Percentiles rank a stretch among this genome's conserved stretches.
These are phyloP conservation scores for Aspergillus sp. DNA, from an alignment of 2,329 filamentous ascomycete genomes.

Conservation along the genomic window DNA sequence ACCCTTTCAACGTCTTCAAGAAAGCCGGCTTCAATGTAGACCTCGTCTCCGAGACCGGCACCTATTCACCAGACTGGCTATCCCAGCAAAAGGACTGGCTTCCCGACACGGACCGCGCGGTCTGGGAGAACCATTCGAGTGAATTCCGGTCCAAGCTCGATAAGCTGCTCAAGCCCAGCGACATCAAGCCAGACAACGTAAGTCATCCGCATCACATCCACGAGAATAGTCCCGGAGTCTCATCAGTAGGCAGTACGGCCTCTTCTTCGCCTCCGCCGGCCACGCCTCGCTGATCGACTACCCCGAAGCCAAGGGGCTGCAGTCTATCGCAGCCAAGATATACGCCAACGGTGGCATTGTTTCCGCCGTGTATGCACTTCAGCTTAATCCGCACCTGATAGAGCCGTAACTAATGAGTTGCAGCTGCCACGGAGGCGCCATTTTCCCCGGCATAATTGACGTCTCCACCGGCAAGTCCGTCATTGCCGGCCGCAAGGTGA, in stretches of 20 bases:
- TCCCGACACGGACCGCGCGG: slow-evolving; percentile 27
- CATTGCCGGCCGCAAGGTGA: slow-evolving; percentile 35
- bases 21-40: slow-evolving; percentile 41
- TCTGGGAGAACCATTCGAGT: slow-evolving; percentile 30
- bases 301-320: slow-evolving; percentile 32
- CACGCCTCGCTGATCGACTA: slow-evolving; percentile 44
- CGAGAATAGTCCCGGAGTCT: background rate
- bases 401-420: background rate
- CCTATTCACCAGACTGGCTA: slow-evolving; percentile 34
- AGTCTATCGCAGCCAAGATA: slow-evolving; percentile 25
- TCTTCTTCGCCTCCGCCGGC: slow-evolving; percentile 43
- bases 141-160: slow-evolving; percentile 36
- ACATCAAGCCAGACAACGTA: slow-evolving; percentile 24
- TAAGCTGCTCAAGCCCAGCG: slow-evolving; percentile 24
- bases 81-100: slow-evolving; percentile 35
- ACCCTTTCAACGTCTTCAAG: slow-evolving; percentile 11
- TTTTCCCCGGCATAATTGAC: slow-evolving; percentile 37
- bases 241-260: slow-evolving; percentile 24
- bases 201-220: background rate
- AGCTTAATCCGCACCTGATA: background rate
- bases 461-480: slow-evolving; percentile 30
- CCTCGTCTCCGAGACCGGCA: slow-evolving; percentile 41
- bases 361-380: slow-evolving; percentile 28
- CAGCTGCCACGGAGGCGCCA: slow-evolving; percentile 39
- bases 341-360: slow-evolving; percentile 32